A percentile compares a stretch with the other conserved stretches of the same genome.
These are phyloP conservation scores for Hericium erinaceus DNA, from an alignment of 768 basidiomycete genomes.

Conservation along the genomic window DNA sequence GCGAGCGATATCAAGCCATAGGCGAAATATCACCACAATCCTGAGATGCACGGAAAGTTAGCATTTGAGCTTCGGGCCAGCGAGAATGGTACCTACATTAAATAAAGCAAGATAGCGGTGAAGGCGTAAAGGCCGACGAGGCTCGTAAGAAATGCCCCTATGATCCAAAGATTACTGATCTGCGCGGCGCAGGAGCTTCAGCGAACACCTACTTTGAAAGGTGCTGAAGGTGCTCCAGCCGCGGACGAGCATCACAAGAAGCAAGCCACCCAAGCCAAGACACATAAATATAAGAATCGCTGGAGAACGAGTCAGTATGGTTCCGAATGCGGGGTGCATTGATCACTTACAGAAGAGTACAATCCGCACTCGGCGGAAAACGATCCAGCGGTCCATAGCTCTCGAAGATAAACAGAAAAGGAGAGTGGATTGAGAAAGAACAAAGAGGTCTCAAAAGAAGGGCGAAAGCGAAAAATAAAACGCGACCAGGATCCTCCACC, in stretches of 20 bases:
- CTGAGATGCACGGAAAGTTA: background rate
- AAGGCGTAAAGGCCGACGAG: constrained; percentile 1
- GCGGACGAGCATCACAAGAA: background rate
- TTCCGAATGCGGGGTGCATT: background rate
- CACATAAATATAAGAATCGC: constrained; percentile 2
- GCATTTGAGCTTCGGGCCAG: background rate
- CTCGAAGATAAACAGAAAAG: background rate
- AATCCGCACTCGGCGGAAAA: constrained; percentile 12
- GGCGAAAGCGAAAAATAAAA: too few species aligned
- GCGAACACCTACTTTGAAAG: constrained; percentile 3
- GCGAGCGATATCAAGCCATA: constrained; percentile 11
- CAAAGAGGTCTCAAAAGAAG: too few species aligned
- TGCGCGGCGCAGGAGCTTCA: background rate
- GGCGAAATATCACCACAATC: constrained; percentile 3
- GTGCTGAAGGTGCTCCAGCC: constrained; percentile 1
- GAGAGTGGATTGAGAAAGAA: too few species aligned
- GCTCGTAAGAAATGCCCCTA: constrained; percentile 1
- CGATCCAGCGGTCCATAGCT: constrained; percentile 7
- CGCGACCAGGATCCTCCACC: too few species aligned
- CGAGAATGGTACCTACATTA: constrained; percentile 3
- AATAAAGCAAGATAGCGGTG: constrained; percentile 9
- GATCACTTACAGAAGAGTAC: constrained; percentile 5
- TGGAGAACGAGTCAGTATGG: background rate
- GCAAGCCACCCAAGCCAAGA: constrained; percentile 4
- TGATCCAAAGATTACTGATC: background rate